Base-by-base conservation (phyloP, 306 rosid species). In the Echinosophora koreensis region DNA sequence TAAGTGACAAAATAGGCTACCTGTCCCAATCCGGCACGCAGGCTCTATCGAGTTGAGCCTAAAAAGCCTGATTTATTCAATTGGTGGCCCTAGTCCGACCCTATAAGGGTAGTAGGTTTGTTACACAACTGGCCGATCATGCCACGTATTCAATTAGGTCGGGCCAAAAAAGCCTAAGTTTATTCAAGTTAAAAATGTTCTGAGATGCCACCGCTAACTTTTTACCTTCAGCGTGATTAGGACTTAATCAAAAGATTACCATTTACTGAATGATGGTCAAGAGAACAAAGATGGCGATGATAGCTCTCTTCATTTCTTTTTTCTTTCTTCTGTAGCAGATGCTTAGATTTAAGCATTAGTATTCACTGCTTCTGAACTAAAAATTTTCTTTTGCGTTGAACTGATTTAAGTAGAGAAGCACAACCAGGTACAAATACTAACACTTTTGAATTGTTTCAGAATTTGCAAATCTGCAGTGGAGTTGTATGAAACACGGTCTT, bases 251-350 rank as follows among this genome's bases (percentile, higher is more conserved):
- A 16, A 34, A 34, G 49, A 34, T 37, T 37, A 38, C 17, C 35
- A 71, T 52, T 34, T 52, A 70, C 15, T 68, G 28, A 49, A 39
- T 51, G 37, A 71, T 17, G 9, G 55, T 12, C 52, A 71, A 8
- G 42, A 34, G 37, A 60, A 42, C 47, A 30, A 44, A 1, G 59
- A 59, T 30, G 47, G 16, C 17, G 6, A 39, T 5, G 35, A 46
- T 32, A 59, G 16, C 59, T 10, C 68, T 37, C 9, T 18, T n/a
- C 66, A 13, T 38, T 22, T 62, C 13, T 41, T 7, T 71, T 47
- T 47, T 38, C 7, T 38, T 37, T 12, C 51, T 35, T 71, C 38
- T 35, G 35, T 18, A 38, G 65, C 16, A 28, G 27, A 49, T 49
- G 73, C 28, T 68, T 30, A 6, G 4, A 67, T 30, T 69, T 50